Conservation (phyloP, 2,329 filamentous ascomycete genomes). For the Alternaria ventricosa region DNA sequence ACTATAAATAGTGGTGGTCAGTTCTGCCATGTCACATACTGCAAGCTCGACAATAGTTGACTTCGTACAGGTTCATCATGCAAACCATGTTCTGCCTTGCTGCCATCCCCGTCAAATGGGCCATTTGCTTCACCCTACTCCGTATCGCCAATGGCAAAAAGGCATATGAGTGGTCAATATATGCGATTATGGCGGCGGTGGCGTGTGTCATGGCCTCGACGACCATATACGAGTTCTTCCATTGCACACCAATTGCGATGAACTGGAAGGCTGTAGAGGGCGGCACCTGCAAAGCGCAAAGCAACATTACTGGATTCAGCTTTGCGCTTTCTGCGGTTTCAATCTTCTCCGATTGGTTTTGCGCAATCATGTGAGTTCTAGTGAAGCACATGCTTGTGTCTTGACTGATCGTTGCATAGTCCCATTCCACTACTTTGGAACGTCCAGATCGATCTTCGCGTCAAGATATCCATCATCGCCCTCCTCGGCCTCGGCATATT, state of each 20-base stretch:
- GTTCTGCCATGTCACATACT: background rate
- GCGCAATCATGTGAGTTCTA: background rate
- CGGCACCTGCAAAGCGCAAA: background rate
- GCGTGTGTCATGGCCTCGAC: slow-evolving; percentile 40
- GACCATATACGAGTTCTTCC: slow-evolving; percentile 39
- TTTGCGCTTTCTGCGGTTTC: background rate
- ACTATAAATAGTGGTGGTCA: slow-evolving; percentile 14
- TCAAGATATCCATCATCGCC: slow-evolving; percentile 25
- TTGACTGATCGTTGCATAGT: background rate
- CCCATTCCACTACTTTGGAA: slow-evolving; percentile 30
- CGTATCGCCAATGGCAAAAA: slow-evolving; percentile 39
- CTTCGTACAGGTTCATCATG: slow-evolving; percentile 10
- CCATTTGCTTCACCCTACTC: slow-evolving; percentile 44
- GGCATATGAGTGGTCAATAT: slow-evolving; percentile 32
- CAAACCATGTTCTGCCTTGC: slow-evolving; percentile 21
- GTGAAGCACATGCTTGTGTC: background rate
- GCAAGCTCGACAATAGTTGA: background rate
- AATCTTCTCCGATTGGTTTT: background rate
- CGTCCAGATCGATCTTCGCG: slow-evolving; percentile 26
- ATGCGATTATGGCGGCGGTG: slow-evolving; percentile 31
- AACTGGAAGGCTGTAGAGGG: slow-evolving; percentile 30
- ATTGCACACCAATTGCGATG: slow-evolving; percentile 29
- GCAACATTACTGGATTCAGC: background rate
- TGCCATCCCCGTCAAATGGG: slow-evolving; percentile 38
- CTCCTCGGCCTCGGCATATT: slow-evolving; percentile 23